These are phyloP conservation scores for Dittrichia graveolens DNA, from an alignment of 129 eudicot genomes.

Conservation along the genomic window DNA sequence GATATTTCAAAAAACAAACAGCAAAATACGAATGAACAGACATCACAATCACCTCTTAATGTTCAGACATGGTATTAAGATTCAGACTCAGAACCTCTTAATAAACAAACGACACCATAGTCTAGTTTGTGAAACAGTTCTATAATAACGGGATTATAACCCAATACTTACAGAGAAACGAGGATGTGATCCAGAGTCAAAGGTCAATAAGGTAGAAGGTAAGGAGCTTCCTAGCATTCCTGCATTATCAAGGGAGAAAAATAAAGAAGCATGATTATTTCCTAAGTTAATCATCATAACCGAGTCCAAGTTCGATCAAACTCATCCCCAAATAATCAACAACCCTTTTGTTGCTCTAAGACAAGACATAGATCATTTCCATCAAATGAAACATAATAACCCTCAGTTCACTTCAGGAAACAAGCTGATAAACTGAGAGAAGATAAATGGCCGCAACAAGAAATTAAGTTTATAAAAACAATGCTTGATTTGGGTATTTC, in stretches of 20 bases:
- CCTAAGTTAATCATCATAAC: conserved; percentile 5
- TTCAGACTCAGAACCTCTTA: too few species aligned
- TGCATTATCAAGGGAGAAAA: conserved; percentile 30
- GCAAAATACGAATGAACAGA: too few species aligned
- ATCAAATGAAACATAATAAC: too few species aligned
- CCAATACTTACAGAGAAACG: conserved; percentile 49
- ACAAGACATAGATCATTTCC: too few species aligned
- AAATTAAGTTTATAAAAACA: neutral
- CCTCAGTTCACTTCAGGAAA: too few species aligned
- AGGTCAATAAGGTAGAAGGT: conserved; percentile 48
- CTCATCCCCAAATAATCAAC: too few species aligned
- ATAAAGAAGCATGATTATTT: neutral
- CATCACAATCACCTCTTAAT: too few species aligned
- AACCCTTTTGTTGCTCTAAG: too few species aligned
- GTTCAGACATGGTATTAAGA: too few species aligned
- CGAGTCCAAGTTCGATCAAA: conserved; percentile 8
- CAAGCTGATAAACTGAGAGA: neutral
- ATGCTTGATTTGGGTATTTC: too few species aligned
- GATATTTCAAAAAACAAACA: too few species aligned
- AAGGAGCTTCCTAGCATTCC: conserved; percentile 74
- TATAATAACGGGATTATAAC: neutral
- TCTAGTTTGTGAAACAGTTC: neutral
- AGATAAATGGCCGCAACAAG: conserved; percentile 24
- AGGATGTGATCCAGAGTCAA: conserved; percentile 43
- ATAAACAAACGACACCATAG: too few species aligned